Evolutionary conservation across 768 basidiomycete species (phyloP).

Genomic region (Xerocomellus intermedius): DNA sequence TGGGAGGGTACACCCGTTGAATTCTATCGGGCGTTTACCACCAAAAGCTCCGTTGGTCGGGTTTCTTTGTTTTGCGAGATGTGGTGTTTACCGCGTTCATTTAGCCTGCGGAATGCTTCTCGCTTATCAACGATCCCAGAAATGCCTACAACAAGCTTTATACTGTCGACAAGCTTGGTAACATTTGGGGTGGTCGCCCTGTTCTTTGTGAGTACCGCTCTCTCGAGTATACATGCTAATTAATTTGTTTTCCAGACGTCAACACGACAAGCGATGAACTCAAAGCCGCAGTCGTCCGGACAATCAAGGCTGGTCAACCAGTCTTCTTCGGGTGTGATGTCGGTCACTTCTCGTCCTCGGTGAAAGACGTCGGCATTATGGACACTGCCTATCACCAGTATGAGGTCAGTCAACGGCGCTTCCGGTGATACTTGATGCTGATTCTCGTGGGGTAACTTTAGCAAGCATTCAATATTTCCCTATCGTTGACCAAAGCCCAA

Average conservation of each 20-base stretch:
- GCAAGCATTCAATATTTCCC: slow-evolving; percentile 79
- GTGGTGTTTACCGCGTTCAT: background rate
- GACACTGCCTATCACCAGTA: slow-evolving; percentile 81
- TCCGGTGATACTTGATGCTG: background rate
- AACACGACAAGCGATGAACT: slow-evolving; percentile 83
- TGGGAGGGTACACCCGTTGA: slow-evolving; percentile 84
- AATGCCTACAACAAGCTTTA: slow-evolving; percentile 81
- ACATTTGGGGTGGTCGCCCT: slow-evolving; percentile 83
- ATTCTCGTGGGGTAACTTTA: slow-evolving; percentile 28
- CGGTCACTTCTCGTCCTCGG: slow-evolving; percentile 74
- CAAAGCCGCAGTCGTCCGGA: slow-evolving; percentile 78
- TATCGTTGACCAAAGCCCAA: slow-evolving; percentile 82
- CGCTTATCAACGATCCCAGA: slow-evolving; percentile 92
- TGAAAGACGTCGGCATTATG: slow-evolving; percentile 69
- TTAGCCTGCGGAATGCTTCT: slow-evolving; percentile 77
- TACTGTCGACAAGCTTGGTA: slow-evolving; percentile 91
- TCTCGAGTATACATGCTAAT: background rate
- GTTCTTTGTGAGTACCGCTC: slow-evolving; percentile 64
- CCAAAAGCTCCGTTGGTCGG: slow-evolving; percentile 50
- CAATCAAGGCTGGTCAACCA: slow-evolving; percentile 84
- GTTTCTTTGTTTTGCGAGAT: background rate
- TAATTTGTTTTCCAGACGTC: slow-evolving; percentile 55
- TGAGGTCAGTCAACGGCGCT: slow-evolving; percentile 45
- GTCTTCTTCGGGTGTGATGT: slow-evolving; percentile 98
- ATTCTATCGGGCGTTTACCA: slow-evolving; percentile 68